Evolutionary conservation across 78 protist species (phyloP), one percentile per base, ranked within the genome.

Genomic region (Creolimax fragrantissima): DNA sequence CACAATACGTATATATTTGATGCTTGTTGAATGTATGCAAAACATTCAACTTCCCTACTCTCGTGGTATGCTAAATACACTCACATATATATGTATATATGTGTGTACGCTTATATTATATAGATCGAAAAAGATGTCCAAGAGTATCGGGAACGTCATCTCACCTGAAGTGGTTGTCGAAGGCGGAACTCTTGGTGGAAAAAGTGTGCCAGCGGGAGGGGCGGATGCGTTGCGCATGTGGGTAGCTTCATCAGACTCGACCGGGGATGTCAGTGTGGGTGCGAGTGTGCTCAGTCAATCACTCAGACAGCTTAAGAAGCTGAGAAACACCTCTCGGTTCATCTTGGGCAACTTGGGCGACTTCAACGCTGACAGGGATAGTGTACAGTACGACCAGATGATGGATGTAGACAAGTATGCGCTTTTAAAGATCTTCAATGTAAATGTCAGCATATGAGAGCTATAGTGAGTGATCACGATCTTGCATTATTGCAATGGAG

Each of bases 191-290:
- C 32, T 41, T 4, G 5, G 5, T 3, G 37, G 43, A 17, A n/a
- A 83, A 93, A 32, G 44, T 74, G 17, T 92, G 67, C 96, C 97
- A 41, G 94, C 95, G 4, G 94, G 93, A 90, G 97, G 97, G 35
- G 97, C 97, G 36, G 98, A 97, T 85, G 91, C 95, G 17, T 92
- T 97, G 41, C 93, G 99, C 3, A 74, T 95, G 88, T 97, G 99
- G 99, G 97, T 93, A 2, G 93, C 98, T 0, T 88, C 97, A 0
- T 42, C 89, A 0, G 97, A 96, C 83, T 96, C 93, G 92, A 37
- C 92, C 3, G 35, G 42, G n/a, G 84, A 89, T n/a, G 36, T 35
- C 84, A 32, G 3, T 39, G 37, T 86, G 5, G 90, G 92, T 83
- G 85, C 86, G 37, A 39, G 44, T 24, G 35, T 83, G 44, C 86